Conservation (phyloP, 179 eudicot genomes). For the Silene vulgaris region DNA sequence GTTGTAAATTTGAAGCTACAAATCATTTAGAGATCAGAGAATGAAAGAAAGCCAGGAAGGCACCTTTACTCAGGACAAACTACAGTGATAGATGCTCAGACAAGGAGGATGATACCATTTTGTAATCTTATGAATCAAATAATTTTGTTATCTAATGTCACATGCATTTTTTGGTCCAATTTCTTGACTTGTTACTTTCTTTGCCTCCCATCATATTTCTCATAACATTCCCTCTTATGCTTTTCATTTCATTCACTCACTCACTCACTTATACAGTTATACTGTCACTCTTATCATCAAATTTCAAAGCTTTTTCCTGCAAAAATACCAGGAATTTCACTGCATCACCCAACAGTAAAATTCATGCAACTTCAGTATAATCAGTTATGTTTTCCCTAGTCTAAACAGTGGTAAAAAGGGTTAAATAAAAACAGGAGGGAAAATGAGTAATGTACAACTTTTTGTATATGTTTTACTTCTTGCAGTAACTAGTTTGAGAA, state of each 20-base stretch:
- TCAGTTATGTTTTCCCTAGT: background rate
- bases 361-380: slow-evolving; percentile 1
- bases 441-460: slow-evolving; percentile 18
- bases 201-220: slow-evolving; percentile 17
- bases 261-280: slow-evolving; percentile 11
- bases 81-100: slow-evolving; percentile 23
- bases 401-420: background rate
- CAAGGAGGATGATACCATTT: slow-evolving; percentile 21
- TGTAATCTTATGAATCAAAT: slow-evolving; percentile 4
- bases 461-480: slow-evolving; percentile 22
- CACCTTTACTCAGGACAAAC: slow-evolving; percentile 19
- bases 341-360: background rate
- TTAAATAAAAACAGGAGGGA: background rate
- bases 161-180: slow-evolving; percentile 34
- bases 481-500: slow-evolving; percentile 9
- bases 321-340: slow-evolving; percentile 16
- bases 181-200: slow-evolving; percentile 24
- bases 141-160: slow-evolving; percentile 17
- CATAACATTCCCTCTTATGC: slow-evolving; percentile 25
- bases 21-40: background rate
- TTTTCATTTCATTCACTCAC: slow-evolving; percentile 21
- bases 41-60: slow-evolving; percentile 2
- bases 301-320: slow-evolving; percentile 13
- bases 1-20: slow-evolving; percentile 3
- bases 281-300: background rate